These are phyloP conservation scores for Nakaseomyces glabratus DNA, from an alignment of 1,139 yeast species.

Conservation along the genomic window DNA sequence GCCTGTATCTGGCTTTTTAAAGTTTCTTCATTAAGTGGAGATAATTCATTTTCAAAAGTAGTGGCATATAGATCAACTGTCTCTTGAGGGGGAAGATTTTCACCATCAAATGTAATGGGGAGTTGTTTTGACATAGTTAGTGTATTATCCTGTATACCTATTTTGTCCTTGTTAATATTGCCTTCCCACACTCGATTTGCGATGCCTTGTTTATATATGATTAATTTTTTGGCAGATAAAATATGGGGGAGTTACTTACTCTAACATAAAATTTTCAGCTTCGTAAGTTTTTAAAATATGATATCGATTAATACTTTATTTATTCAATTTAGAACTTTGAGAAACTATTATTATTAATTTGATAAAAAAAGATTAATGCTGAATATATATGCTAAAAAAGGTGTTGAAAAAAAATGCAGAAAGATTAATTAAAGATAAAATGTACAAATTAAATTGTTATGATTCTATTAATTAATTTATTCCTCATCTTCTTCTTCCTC, in stretches of 20 bases:
- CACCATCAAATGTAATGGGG: conserved; percentile 17
- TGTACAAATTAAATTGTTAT: conserved; percentile 5
- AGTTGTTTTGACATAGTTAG: conserved; percentile 13
- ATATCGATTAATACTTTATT: no score
- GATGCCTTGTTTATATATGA: no score
- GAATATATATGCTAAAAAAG: conserved; percentile 5
- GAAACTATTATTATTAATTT: no score
- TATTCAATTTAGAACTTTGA: no score
- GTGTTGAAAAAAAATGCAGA: conserved; percentile 1
- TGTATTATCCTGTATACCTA: no score
- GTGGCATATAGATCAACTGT: conserved; percentile 43
- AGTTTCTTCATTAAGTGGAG: conserved; percentile 14
- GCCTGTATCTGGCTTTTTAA: conserved; percentile 43
- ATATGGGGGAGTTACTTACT: no score
- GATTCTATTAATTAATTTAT: conserved; percentile 20
- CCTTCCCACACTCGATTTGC: no score
- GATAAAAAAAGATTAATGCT: no score
- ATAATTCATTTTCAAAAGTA: conserved; percentile 40
- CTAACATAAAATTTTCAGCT: no score
- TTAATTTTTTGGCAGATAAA: no score
- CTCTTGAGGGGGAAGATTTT: conserved; percentile 33
- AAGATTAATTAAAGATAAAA: conserved; percentile 10
- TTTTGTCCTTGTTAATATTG: no score
- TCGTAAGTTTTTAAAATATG: no score
- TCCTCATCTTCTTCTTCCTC: conserved; percentile 82